These are phyloP conservation scores for Xerocomellus dryophilus DNA, from an alignment of 768 basidiomycete species.

Conservation along the genomic window DNA sequence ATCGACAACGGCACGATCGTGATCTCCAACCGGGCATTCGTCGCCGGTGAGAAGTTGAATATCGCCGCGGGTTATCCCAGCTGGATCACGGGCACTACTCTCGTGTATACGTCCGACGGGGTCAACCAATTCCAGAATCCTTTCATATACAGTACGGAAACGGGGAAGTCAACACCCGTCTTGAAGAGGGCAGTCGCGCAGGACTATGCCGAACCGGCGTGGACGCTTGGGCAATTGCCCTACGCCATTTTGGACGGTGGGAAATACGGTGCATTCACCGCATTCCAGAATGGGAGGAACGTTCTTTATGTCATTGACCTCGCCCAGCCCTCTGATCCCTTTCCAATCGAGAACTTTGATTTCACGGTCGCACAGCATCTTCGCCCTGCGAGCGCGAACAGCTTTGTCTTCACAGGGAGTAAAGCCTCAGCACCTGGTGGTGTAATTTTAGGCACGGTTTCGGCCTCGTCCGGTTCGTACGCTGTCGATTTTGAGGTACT, in stretches of 20 bases:
- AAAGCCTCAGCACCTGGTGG: conserved; percentile 2
- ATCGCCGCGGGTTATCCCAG: conserved; percentile 36
- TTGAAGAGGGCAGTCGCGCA: conserved; percentile 17
- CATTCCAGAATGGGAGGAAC: conserved; percentile 28
- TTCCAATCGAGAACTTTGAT: conserved; percentile 1
- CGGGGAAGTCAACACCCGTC: conserved; percentile 26
- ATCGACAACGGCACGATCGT: conserved; percentile 10
- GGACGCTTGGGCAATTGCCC: conserved; percentile 16
- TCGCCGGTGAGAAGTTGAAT: conserved; percentile 47
- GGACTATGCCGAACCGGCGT: conserved; percentile 27
- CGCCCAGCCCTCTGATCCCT: background rate
- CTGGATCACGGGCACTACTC: conserved; percentile 43
- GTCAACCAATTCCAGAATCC: conserved; percentile 59
- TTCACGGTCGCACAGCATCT: conserved; percentile 16
- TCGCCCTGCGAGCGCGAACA: background rate
- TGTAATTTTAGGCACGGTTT: conserved; percentile 8
- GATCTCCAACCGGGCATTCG: conserved; percentile 34
- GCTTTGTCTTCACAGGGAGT: conserved; percentile 12
- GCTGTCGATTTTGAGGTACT: background rate
- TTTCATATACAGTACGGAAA: conserved; percentile 20
- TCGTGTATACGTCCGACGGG: conserved; percentile 59
- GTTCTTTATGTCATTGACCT: conserved; percentile 34
- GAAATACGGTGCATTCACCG: conserved; percentile 30
- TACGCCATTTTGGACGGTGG: conserved; percentile 24
- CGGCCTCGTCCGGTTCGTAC: conserved; percentile 11